Conservation (phyloP, 768 basidiomycete species). For the Russula lepida region DNA sequence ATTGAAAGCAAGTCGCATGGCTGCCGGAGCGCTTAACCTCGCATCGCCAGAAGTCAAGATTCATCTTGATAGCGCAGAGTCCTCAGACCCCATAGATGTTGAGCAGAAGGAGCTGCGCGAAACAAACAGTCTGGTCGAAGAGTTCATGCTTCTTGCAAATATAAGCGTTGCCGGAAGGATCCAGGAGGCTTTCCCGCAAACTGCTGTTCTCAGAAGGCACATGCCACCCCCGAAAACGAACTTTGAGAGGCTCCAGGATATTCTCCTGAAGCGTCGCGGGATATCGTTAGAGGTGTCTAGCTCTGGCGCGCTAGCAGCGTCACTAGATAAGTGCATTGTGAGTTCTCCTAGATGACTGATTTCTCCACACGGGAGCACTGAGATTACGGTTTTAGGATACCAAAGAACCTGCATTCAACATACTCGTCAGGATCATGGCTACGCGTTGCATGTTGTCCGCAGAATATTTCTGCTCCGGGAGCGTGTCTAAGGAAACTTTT, state of each 20-base stretch:
- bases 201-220: slow-evolving; percentile 88
- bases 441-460: slow-evolving; percentile 97
- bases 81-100: slow-evolving; percentile 92
- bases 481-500: slow-evolving; percentile 85
- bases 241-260: slow-evolving; percentile 93
- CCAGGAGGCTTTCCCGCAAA: slow-evolving; percentile 91
- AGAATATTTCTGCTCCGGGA: slow-evolving; percentile 96
- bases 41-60: slow-evolving; percentile 99
- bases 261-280: slow-evolving; percentile 77
- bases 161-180: slow-evolving; percentile 89
- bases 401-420: slow-evolving; percentile 85
- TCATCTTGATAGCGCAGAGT: slow-evolving; percentile 86
- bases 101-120: slow-evolving; percentile 89
- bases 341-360: slow-evolving; percentile 25
- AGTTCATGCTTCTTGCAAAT: slow-evolving; percentile 98
- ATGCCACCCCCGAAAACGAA: slow-evolving; percentile 85
- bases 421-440: slow-evolving; percentile 97
- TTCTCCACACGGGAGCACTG: slow-evolving; percentile 6
- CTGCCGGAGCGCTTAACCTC: slow-evolving; percentile 92
- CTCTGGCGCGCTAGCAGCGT: slow-evolving; percentile 82
- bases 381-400: slow-evolving; percentile 49
- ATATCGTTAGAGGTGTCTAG: slow-evolving; percentile 82
- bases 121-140: slow-evolving; percentile 95
- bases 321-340: slow-evolving; percentile 82
- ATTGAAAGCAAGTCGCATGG: slow-evolving; percentile 80